phyloP scores from a whole-genome alignment of 2,329 filamentous ascomycete species.

The Ceratocystis cubensis region DNA sequence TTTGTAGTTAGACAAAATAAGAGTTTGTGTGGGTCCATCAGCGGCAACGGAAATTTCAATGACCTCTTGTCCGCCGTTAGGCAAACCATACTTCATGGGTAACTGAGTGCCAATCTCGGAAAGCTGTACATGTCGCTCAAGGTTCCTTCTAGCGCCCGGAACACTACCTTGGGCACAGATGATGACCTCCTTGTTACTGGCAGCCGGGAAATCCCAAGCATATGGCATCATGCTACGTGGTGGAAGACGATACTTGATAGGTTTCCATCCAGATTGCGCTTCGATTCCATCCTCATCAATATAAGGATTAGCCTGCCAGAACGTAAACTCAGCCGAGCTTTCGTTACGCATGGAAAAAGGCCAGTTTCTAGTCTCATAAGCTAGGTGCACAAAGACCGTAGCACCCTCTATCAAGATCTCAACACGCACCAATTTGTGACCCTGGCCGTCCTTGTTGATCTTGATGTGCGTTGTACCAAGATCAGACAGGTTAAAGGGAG shows the following conservation, averaged over 20 bases:
- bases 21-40: slow-evolving; percentile 85
- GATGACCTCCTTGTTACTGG: slow-evolving; percentile 89
- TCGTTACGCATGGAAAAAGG: slow-evolving; percentile 98
- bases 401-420: slow-evolving; percentile 87
- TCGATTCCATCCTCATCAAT: slow-evolving; percentile 78
- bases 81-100: slow-evolving; percentile 74
- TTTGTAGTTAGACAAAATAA: slow-evolving; percentile 90
- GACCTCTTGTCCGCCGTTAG: slow-evolving; percentile 62
- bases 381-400: slow-evolving; percentile 86
- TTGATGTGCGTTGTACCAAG: slow-evolving; percentile 88
- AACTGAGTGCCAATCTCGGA: slow-evolving; percentile 94
- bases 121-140: slow-evolving; percentile 83
- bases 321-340: slow-evolving; percentile 91
- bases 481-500: slow-evolving; percentile 94
- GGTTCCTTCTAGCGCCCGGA: slow-evolving; percentile 26
- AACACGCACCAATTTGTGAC: slow-evolving; percentile 74
- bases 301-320: slow-evolving; percentile 89
- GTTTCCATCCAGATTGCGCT: slow-evolving; percentile 79
- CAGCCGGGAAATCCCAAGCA: slow-evolving; percentile 96
- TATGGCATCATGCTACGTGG: slow-evolving; percentile 98
- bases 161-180: slow-evolving; percentile 53
- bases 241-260: slow-evolving; percentile 82
- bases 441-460: slow-evolving; percentile 76
- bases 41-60: slow-evolving; percentile 95
- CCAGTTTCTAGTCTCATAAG: slow-evolving; percentile 87